A percentile compares a stretch with the other conserved stretches of the same genome.
Conservation (phyloP, 2,329 filamentous ascomycete species). For the Scleromitrula shiraiana region DNA sequence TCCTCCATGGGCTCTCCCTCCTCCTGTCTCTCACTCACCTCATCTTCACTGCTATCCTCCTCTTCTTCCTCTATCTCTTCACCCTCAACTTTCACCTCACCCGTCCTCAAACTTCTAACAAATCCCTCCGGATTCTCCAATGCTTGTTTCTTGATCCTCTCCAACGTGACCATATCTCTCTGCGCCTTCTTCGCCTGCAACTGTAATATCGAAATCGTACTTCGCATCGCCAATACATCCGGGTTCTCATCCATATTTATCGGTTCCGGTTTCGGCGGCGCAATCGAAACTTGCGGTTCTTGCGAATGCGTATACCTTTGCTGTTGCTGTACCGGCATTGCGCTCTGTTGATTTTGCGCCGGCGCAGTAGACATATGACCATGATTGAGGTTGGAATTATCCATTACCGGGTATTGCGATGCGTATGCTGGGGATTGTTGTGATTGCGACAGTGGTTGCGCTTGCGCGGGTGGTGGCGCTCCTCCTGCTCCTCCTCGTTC, state of each 20-base stretch:
- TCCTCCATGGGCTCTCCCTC: background rate
- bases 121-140: conserved; percentile 66
- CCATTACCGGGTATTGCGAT: conserved; percentile 4
- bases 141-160: conserved; percentile 62
- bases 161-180: conserved; percentile 64
- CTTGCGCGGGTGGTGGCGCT: background rate
- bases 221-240: conserved; percentile 79
- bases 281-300: conserved; percentile 32
- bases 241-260: conserved; percentile 61
- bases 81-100: conserved; percentile 40
- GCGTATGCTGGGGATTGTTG: no score
- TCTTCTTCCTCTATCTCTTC: conserved; percentile 24
- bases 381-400: background rate
- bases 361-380: no score
- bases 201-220: conserved; percentile 79
- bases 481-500: no score
- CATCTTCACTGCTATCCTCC: conserved; percentile 8
- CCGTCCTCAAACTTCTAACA: conserved; percentile 55
- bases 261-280: conserved; percentile 37
- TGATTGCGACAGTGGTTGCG: background rate
- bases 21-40: conserved; percentile 15
- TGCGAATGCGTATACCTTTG: conserved; percentile 38
- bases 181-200: conserved; percentile 73
- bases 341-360: conserved; percentile 1
- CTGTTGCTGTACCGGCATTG: conserved; percentile 15